Conservation (phyloP, 345 rosid species). For the Corymbia maculata region DNA sequence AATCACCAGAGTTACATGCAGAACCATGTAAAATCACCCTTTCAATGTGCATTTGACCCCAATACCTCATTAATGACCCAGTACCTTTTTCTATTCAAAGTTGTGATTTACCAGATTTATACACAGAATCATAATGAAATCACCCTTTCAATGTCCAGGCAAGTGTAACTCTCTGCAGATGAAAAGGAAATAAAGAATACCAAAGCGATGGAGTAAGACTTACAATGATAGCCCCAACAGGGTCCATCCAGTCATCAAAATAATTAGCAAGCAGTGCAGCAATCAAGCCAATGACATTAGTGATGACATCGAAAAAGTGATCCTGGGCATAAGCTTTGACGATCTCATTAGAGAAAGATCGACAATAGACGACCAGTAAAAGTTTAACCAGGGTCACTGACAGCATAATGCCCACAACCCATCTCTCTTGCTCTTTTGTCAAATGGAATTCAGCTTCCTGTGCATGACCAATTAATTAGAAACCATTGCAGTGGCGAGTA, state of each 20-base stretch:
- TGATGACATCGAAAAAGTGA: constrained; percentile 91
- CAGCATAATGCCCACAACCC: constrained; percentile 95
- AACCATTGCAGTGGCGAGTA: neutral
- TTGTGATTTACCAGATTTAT: neutral
- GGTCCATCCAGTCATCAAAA: constrained; percentile 82
- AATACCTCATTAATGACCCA: neutral
- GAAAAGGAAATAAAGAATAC: neutral
- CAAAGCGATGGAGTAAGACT: constrained; percentile 10
- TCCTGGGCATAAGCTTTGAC: constrained; percentile 97
- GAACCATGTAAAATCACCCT: neutral
- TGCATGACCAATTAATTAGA: neutral
- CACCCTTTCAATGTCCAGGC: neutral
- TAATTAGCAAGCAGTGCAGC: constrained; percentile 90
- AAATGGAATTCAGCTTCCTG: constrained; percentile 69
- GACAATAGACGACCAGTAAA: constrained; percentile 68
- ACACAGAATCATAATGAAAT: neutral
- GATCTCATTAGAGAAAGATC: constrained; percentile 69
- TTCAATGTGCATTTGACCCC: neutral
- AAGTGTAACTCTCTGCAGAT: neutral
- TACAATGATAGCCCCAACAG: constrained; percentile 92
- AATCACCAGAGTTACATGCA: neutral
- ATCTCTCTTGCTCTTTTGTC: constrained; percentile 63
- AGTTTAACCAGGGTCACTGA: constrained; percentile 79
- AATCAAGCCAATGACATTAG: constrained; percentile 79
- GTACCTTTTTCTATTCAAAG: neutral